Conservation (phyloP, 2,329 filamentous ascomycete species). For the Thermoascus crustaceus region DNA sequence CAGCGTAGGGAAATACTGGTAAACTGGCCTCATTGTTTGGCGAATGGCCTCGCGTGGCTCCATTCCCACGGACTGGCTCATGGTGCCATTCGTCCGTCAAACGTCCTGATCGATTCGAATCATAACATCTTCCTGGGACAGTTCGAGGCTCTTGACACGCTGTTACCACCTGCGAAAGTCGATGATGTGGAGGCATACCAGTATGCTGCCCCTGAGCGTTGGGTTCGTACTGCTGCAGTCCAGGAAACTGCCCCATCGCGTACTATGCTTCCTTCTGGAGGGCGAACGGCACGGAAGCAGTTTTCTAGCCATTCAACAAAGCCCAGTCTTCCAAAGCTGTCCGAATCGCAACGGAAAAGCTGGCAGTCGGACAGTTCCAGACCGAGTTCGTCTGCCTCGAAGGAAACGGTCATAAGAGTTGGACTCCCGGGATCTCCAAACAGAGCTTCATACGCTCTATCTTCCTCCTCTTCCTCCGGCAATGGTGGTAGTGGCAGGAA, state of each 20-base stretch:
- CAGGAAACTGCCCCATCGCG: slow-evolving; percentile 25
- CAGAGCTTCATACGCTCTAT: slow-evolving; percentile 23
- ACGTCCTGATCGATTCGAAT: slow-evolving; percentile 49
- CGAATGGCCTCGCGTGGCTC: slow-evolving; percentile 48
- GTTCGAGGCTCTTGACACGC: slow-evolving; percentile 47
- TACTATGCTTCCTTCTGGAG: slow-evolving; percentile 32
- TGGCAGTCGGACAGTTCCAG: slow-evolving; percentile 15
- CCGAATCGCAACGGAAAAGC: slow-evolving; percentile 14
- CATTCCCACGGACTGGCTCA: slow-evolving; percentile 49
- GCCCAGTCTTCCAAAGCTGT: slow-evolving; percentile 16
- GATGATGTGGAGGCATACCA: slow-evolving; percentile 51
- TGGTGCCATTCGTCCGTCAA: slow-evolving; percentile 51
- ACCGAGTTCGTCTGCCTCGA: slow-evolving; percentile 25
- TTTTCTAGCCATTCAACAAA: slow-evolving; percentile 12
- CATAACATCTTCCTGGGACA: slow-evolving; percentile 52
- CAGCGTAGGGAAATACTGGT: slow-evolving; percentile 35
- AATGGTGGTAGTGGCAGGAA: slow-evolving; percentile 13
- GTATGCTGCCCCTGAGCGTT: slow-evolving; percentile 51
- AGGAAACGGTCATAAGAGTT: slow-evolving; percentile 28
- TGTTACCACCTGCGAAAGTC: slow-evolving; percentile 45
- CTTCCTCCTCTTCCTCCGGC: slow-evolving; percentile 27
- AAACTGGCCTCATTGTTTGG: slow-evolving; percentile 43
- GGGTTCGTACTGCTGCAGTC: slow-evolving; percentile 31
- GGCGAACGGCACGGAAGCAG: slow-evolving; percentile 29
- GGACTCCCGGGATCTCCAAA: slow-evolving; percentile 22